Percentiles rank a stretch among this genome's conserved stretches.
Evolutionary conservation across 2,329 filamentous ascomycete genomes (phyloP).

Genomic region (Pseudocercospora eumusae): DNA sequence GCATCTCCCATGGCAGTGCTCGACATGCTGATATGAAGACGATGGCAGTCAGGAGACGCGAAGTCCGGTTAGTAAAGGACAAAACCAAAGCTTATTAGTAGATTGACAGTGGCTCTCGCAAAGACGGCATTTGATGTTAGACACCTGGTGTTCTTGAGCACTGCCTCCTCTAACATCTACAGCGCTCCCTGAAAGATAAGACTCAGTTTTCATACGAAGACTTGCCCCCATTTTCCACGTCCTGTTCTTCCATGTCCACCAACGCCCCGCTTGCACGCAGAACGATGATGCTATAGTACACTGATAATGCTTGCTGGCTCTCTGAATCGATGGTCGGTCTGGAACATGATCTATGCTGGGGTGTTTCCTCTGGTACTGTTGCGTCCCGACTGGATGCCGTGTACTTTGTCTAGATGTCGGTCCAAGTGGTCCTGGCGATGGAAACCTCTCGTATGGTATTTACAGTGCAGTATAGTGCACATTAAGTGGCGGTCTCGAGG

Average conservation of each 20-base stretch:
- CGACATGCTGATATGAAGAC: background rate
- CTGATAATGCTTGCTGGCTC: background rate
- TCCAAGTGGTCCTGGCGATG: conserved; percentile 11
- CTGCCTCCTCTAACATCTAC: background rate
- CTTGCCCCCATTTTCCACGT: background rate
- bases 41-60: background rate
- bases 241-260: background rate
- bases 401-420: conserved; percentile 5
- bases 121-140: background rate
- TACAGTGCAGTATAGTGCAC: conserved; percentile 13
- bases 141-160: background rate
- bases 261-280: conserved; percentile 1
- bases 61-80: background rate
- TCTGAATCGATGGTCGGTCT: background rate
- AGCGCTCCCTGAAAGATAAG: background rate
- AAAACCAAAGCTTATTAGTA: background rate
- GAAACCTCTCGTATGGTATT: conserved; percentile 11
- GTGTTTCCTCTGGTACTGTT: conserved; percentile 5
- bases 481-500: conserved; percentile 12
- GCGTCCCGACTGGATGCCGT: background rate
- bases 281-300: background rate
- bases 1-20: conserved; percentile 1
- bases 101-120: background rate
- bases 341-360: background rate
- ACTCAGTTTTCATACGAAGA: background rate